Evolutionary conservation across 352 stramenopile species (phyloP).

Genomic region (Phytophthora parvispora): DNA sequence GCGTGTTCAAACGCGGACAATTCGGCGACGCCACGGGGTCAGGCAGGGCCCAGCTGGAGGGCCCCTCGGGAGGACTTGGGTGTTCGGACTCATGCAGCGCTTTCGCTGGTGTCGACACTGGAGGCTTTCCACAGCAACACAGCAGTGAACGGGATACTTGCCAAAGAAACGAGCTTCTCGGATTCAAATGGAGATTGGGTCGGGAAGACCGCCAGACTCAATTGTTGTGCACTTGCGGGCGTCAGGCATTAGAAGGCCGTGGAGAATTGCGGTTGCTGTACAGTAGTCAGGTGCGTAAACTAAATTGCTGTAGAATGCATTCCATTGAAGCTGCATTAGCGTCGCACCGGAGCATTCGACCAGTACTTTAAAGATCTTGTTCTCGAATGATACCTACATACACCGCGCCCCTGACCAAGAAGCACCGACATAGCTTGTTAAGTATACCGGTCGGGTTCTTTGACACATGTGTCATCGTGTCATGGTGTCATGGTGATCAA

Average conservation of each 20-base stretch:
- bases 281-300: neutral
- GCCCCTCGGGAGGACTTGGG: neutral
- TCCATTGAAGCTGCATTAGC: neutral
- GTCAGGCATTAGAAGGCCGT: neutral
- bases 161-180: conserved; percentile 17
- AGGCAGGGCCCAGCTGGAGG: conserved; percentile 12
- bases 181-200: conserved; percentile 11
- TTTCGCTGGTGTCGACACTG: neutral
- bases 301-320: neutral
- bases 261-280: neutral
- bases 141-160: conserved; percentile 5
- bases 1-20: neutral
- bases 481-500: too few species aligned
- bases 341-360: too few species aligned
- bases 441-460: too few species aligned
- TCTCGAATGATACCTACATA: too few species aligned
- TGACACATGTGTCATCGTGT: too few species aligned
- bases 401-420: too few species aligned
- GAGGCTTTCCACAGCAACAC: conserved; percentile 29
- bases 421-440: too few species aligned
- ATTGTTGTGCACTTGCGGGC: conserved; percentile 6
- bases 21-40: conserved; percentile 6
- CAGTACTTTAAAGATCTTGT: too few species aligned
- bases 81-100: conserved; percentile 1
- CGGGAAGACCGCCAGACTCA: conserved; percentile 1